These are phyloP conservation scores for Hemisphaericaspora nanyangensis DNA, from an alignment of 805 yeast species.

Conservation along the genomic window DNA sequence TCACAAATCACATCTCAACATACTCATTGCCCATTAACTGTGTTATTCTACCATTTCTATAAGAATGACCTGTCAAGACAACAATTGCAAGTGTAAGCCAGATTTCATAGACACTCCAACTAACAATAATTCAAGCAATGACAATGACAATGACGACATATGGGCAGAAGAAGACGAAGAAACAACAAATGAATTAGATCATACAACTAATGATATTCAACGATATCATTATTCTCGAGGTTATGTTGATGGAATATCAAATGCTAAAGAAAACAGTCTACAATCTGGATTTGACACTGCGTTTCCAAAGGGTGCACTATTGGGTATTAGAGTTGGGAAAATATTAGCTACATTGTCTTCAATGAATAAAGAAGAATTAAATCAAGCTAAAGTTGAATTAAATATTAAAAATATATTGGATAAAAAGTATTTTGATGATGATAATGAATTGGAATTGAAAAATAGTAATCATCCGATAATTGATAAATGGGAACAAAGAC, in stretches of 20 bases:
- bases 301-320: slow-evolving; percentile 66
- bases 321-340: slow-evolving; percentile 66
- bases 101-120: no score
- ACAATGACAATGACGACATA: slow-evolving; percentile 24
- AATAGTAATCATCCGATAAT: slow-evolving; percentile 32
- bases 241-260: slow-evolving; percentile 73
- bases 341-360: slow-evolving; percentile 38
- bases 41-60: no score
- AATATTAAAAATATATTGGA: slow-evolving; percentile 56
- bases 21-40: no score
- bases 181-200: slow-evolving; percentile 5
- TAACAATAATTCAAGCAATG: no score
- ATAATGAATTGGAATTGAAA: slow-evolving; percentile 38
- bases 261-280: slow-evolving; percentile 61
- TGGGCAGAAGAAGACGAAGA: slow-evolving; percentile 34
- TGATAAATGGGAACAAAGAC: slow-evolving; percentile 39
- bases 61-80: no score
- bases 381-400: slow-evolving; percentile 49
- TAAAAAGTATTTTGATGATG: slow-evolving; percentile 48
- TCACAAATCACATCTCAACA: no score
- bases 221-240: slow-evolving; percentile 76
- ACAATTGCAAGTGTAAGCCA: no score
- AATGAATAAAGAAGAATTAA: slow-evolving; percentile 18
- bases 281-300: slow-evolving; percentile 83
- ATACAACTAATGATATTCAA: slow-evolving; percentile 32